phyloP scores from a whole-genome alignment of 306 rosid genomes.

The Geum urbanum region DNA sequence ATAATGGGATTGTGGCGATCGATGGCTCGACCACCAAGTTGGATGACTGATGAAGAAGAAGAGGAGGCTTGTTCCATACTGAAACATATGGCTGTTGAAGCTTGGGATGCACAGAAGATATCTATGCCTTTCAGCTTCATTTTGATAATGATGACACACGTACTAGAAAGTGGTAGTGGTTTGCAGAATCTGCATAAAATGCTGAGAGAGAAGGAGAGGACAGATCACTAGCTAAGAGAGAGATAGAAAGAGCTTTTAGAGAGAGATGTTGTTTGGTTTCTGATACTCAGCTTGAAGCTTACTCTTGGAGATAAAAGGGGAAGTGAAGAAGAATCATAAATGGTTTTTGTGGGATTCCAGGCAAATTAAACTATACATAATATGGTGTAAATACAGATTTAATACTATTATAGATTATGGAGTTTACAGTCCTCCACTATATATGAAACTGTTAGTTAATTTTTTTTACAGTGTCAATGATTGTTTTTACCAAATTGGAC shows the following conservation, averaged over 20 bases:
- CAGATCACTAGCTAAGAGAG: neutral
- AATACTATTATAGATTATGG: neutral
- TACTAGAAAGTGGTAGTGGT: slow-evolving; percentile 27
- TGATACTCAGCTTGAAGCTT: slow-evolving; percentile 21
- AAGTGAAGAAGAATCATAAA: slow-evolving; percentile 12
- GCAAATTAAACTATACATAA: slow-evolving; percentile 1
- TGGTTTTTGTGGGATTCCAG: slow-evolving; percentile 18
- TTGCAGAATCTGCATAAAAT: slow-evolving; percentile 37
- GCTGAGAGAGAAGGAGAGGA: slow-evolving; percentile 12
- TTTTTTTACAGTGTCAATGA: neutral
- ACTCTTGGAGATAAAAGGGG: slow-evolving; percentile 16
- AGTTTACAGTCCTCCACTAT: no score
- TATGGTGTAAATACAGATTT: neutral
- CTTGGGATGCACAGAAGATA: slow-evolving; percentile 75
- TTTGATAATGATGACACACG: slow-evolving; percentile 12
- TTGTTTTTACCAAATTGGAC: neutral
- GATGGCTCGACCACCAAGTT: slow-evolving; percentile 73
- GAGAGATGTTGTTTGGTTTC: neutral
- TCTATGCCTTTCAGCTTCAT: slow-evolving; percentile 60
- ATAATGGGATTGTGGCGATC: slow-evolving; percentile 96
- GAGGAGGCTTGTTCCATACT: slow-evolving; percentile 75
- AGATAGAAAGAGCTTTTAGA: slow-evolving; percentile 23
- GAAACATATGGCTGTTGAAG: slow-evolving; percentile 73
- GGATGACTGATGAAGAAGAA: slow-evolving; percentile 49
- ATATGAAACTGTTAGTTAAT: no score